Evolutionary conservation across 176 grass and related monocot genomes (phyloP), one percentile per base, ranked within the genome.

Genomic region (Neostapfia colusana): DNA sequence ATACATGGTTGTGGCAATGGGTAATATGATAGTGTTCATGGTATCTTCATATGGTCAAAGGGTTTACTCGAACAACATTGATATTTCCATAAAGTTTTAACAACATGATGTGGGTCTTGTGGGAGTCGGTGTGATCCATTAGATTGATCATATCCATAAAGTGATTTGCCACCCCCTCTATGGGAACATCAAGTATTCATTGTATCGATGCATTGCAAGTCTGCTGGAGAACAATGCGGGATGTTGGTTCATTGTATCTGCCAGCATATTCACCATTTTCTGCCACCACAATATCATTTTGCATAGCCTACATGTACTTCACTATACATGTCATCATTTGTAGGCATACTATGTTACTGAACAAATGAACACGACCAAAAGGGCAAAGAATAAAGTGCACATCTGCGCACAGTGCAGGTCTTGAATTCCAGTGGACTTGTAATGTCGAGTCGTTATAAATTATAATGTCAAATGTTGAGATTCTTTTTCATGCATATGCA

Each of bases 141-240:
- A 70, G 37, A 65, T 44, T 25, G 65, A 73, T 61, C 41, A 73
- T 78, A 72, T 83, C 60, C 60, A 87, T 67, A 67, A 87, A 83
- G 68, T 53, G 74, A 78, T 83, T 50, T 87, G 41, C 50, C 53
- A 42, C 62, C 28, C 41, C 41, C 31, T 65, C 39, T 6, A 41
- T 78, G 74, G 61, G 74, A 51, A 74, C 75, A 83, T 79, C 2
- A 73, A 83, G 68, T 51, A 41, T 79, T 58, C 55, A 35, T 62
- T 63, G 60, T 72, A 58, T 37, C 13, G 67, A 31, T 42, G 67
- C 57, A 65, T 66, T 82, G 39, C 46, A 78, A 31, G 31, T 31
- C 41, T 72, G 72, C 10, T 67, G 24, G 41, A 73, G 21, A 35
- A 26, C 36, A 67, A 61, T 82, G 28, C 67, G 62, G 11, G 15